Evolutionary conservation across 495 filamentous ascomycete genomes (phyloP), one percentile per base, ranked within the genome.

Genomic region (Penicillium lagena): DNA sequence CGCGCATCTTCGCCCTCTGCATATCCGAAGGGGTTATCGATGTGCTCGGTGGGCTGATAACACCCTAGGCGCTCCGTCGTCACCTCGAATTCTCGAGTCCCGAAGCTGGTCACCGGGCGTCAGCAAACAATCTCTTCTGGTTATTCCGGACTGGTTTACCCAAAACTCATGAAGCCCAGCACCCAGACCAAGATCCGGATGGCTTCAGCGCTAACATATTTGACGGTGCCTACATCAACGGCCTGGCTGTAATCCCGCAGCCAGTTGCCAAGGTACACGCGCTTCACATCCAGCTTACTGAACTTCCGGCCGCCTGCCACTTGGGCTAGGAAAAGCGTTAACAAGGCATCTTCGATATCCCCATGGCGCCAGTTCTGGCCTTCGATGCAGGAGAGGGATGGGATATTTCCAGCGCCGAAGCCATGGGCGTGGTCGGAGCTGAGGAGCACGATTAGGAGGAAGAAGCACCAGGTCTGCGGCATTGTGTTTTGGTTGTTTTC

Each of bases 281-380:
- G 81, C 47, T 89, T 86, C 47, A 95, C 85, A 64, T 85, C 86
- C 53, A 95, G 76, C 67, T 90, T 90, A 68, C 78, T 76, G 60
- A 96, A 96, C 52, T 88, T 91, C 71, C 86, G 85, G 52, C 86
- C 86, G 47, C 87, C 86, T 33, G 83, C 81, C 43, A 78, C 80
- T 40, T 77, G 75, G n/a, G 88, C 82, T 75, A 93, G 83, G 43
- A 83, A 58, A 27, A 95, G 67, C 37, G 70, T 78, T 45, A 95
- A 78, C 13, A 95, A 76, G 29, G 84, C 79, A 73, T 96, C 90
- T 76, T 95, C 90, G 58, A 96, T 93, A 51, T 73, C 71, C 46
- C 90, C 90, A 81, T 96, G 90, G 37, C 90, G 88, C 87, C 87
- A 96, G 62, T 94, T 94, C 50, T 81, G 69, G 45, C 89, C 90